A percentile compares a stretch with the other conserved stretches of the same genome.
These are phyloP conservation scores for Trichoderma citrinoviride DNA, from an alignment of 2,329 filamentous ascomycete genomes.

Conservation along the genomic window DNA sequence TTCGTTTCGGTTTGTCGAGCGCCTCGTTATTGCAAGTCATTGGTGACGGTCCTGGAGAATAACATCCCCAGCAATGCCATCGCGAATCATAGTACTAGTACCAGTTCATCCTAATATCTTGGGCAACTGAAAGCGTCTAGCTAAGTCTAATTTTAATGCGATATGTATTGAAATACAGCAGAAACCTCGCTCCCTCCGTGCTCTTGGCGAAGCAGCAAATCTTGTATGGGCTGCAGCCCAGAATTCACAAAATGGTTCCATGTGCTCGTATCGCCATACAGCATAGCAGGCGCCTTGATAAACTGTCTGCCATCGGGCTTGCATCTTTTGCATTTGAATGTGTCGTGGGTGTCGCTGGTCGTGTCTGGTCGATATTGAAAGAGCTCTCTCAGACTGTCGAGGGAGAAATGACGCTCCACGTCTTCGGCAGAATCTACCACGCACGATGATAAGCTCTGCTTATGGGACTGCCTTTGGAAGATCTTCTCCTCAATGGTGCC, in stretches of 20 bases:
- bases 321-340: slow-evolving; percentile 97
- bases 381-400: slow-evolving; percentile 85
- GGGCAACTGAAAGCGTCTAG: not conserved
- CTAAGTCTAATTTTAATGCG: slow-evolving; percentile 53
- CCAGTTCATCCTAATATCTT: not conserved
- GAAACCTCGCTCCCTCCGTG: slow-evolving; percentile 75
- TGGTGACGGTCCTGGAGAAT: too few relatives aligned
- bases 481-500: slow-evolving; percentile 99
- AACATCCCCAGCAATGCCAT: too few relatives aligned
- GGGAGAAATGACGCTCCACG: slow-evolving; percentile 92
- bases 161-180: slow-evolving; percentile 98
- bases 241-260: slow-evolving; percentile 97
- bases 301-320: slow-evolving; percentile 81
- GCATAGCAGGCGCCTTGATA: slow-evolving; percentile 88
- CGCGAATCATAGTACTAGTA: not conserved
- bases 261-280: slow-evolving; percentile 97
- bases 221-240: slow-evolving; percentile 78
- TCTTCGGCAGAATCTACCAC: slow-evolving; percentile 97
- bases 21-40: too few relatives aligned
- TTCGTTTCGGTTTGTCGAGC: too few relatives aligned
- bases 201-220: slow-evolving; percentile 86
- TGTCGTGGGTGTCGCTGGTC: slow-evolving; percentile 92
- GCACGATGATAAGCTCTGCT: slow-evolving; percentile 92
- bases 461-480: slow-evolving; percentile 97
- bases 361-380: slow-evolving; percentile 90